Conservation (phyloP, 495 filamentous ascomycete genomes). For the Penicillium manginii region DNA sequence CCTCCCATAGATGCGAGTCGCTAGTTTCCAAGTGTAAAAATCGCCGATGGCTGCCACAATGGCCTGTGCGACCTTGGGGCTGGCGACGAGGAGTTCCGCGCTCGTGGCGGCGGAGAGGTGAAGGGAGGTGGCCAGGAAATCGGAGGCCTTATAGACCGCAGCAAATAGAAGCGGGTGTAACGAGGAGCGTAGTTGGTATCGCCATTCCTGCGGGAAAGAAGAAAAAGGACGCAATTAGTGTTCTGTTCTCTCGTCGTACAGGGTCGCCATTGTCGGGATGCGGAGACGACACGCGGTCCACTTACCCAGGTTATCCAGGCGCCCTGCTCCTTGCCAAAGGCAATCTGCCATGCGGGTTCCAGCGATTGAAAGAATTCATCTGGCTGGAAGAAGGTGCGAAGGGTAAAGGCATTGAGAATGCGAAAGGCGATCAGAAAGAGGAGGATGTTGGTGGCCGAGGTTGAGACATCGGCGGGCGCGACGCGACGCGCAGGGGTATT, state of each 20-base stretch:
- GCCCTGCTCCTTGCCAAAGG: conserved; percentile 75
- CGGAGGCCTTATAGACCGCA: conserved; percentile 66
- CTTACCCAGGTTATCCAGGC: conserved; percentile 97
- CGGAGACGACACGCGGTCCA: conserved; percentile 14
- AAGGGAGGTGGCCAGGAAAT: conserved; percentile 55
- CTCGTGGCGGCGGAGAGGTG: conserved; percentile 50
- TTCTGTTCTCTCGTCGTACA: background rate
- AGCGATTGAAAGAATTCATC: conserved; percentile 98
- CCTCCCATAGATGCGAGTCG: conserved; percentile 69
- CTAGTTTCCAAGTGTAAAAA: conserved; percentile 87
- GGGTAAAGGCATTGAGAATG: conserved; percentile 78
- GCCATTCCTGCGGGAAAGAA: conserved; percentile 77
- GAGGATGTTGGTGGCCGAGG: conserved; percentile 44
- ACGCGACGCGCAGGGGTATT: conserved; percentile 23
- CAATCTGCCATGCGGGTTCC: conserved; percentile 90
- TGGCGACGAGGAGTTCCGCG: conserved; percentile 66
- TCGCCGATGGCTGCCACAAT: conserved; percentile 78
- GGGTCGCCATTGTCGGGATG: background rate
- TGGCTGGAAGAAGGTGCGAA: conserved; percentile 98
- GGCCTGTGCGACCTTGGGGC: conserved; percentile 78
- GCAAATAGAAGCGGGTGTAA: conserved; percentile 87
- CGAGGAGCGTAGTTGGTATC: conserved; percentile 86
- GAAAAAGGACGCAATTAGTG: background rate
- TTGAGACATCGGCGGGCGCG: conserved; percentile 28
- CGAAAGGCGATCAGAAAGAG: conserved; percentile 74